Evolutionary conservation across 2,329 filamentous ascomycete species (phyloP).

Genomic region (Penicillium sp.): DNA sequence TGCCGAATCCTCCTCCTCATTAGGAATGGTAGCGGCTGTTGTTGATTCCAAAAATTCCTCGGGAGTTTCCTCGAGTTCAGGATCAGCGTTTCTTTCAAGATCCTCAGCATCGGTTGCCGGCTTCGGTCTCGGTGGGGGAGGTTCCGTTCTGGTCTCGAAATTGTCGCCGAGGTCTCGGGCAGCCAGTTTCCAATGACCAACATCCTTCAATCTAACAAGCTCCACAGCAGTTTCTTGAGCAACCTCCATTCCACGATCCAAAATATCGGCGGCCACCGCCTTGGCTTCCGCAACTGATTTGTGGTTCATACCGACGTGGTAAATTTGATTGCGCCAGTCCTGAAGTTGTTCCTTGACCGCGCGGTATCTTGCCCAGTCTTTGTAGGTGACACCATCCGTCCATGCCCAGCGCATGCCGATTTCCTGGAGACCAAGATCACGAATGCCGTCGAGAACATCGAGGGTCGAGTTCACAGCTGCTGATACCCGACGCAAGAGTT

Average conservation of each 20-base stretch:
- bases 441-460: conserved; percentile 76
- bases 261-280: conserved; percentile 65
- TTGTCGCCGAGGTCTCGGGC: conserved; percentile 73
- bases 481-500: conserved; percentile 68
- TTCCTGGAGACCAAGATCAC: conserved; percentile 81
- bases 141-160: conserved; percentile 65
- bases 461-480: conserved; percentile 78
- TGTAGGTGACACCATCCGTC: conserved; percentile 94
- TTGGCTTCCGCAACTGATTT: conserved; percentile 69
- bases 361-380: conserved; percentile 96
- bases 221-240: conserved; percentile 79
- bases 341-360: conserved; percentile 78
- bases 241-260: conserved; percentile 76
- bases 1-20: neutral
- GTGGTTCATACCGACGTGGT: conserved; percentile 72
- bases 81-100: conserved; percentile 4
- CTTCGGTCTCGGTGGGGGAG: conserved; percentile 34
- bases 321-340: conserved; percentile 81
- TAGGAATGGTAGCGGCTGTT: neutral
- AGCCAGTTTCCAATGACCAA: conserved; percentile 79
- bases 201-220: conserved; percentile 76
- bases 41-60: neutral
- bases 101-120: conserved; percentile 19
- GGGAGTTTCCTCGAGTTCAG: neutral
- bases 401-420: conserved; percentile 93